phyloP scores from a whole-genome alignment of 768 basidiomycete species.

The Trametes elegans region DNA sequence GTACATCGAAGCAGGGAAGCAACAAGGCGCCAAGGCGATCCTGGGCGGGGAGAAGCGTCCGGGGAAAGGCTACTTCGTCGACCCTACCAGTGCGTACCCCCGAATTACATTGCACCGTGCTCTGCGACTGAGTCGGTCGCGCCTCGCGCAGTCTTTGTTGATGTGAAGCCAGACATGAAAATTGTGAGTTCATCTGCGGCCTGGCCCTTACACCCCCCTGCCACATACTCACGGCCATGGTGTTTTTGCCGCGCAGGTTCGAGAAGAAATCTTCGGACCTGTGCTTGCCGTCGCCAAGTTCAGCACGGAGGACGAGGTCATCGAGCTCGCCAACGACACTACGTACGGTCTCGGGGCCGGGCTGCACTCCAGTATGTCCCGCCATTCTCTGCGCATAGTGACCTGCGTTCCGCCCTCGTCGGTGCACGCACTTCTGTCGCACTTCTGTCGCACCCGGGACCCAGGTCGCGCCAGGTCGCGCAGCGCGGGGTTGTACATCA shows the following conservation, averaged over 20 bases:
- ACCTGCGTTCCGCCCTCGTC: background rate
- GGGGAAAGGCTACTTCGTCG: slow-evolving; percentile 82
- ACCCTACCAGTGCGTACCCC: slow-evolving; percentile 78
- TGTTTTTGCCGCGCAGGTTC: slow-evolving; percentile 12
- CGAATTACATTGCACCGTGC: background rate
- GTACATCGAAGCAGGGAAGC: slow-evolving; percentile 85
- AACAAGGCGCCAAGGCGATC: slow-evolving; percentile 74
- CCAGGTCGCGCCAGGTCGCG: no score
- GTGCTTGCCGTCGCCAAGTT: slow-evolving; percentile 84
- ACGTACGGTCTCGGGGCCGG: slow-evolving; percentile 91
- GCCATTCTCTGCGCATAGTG: background rate
- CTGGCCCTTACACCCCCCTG: background rate
- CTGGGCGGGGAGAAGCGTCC: slow-evolving; percentile 79
- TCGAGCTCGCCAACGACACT: slow-evolving; percentile 83
- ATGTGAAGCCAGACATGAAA: slow-evolving; percentile 79
- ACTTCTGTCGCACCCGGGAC: background rate
- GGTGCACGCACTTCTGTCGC: background rate
- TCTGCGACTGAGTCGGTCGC: slow-evolving; percentile 1
- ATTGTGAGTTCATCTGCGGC: slow-evolving; percentile 54
- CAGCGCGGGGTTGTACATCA: no score
- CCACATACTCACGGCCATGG: background rate
- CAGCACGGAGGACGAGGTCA: slow-evolving; percentile 83
- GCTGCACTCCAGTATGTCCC: slow-evolving; percentile 72
- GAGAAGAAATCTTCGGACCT: slow-evolving; percentile 86
- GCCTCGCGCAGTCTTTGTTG: slow-evolving; percentile 64